A percentile compares a stretch with the other conserved stretches of the same genome.
phyloP scores from a whole-genome alignment of 2,329 filamentous ascomycete genomes.

The Lasiodiplodia hormozganensis region DNA sequence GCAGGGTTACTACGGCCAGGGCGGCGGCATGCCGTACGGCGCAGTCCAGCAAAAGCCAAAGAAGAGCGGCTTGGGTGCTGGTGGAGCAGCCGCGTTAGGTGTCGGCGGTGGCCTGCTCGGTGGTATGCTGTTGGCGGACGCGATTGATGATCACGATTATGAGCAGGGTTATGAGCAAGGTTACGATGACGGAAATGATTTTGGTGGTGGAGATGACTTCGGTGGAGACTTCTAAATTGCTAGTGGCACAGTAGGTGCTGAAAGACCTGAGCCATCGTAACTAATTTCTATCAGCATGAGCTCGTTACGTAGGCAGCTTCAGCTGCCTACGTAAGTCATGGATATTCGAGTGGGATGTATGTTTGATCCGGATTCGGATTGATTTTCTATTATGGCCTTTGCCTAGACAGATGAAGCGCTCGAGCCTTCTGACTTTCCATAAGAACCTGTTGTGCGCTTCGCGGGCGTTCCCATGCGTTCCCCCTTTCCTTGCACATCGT shows the following conservation, averaged over 20 bases:
- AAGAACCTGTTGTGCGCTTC: too few relatives aligned
- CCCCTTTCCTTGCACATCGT: too few relatives aligned
- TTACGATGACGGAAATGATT: conserved; percentile 37
- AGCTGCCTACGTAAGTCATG: too few relatives aligned
- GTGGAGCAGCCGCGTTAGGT: conserved; percentile 78
- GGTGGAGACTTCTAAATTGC: conserved; percentile 36
- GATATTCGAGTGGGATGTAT: too few relatives aligned
- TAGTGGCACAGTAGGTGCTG: too few relatives aligned
- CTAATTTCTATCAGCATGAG: too few relatives aligned
- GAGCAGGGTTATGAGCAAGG: conserved; percentile 26
- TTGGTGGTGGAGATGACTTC: conserved; percentile 37
- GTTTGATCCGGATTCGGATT: not conserved
- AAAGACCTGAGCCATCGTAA: too few relatives aligned
- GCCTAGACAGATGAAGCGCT: too few relatives aligned
- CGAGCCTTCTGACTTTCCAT: too few relatives aligned
- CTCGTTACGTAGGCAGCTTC: too few relatives aligned
- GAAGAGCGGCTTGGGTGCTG: conserved; percentile 68
- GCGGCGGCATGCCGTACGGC: conserved; percentile 35
- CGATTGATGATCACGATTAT: conserved; percentile 60
- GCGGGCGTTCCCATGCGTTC: too few relatives aligned
- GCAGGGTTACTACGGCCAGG: conserved; percentile 40
- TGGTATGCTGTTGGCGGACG: conserved; percentile 73
- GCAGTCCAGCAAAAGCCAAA: conserved; percentile 40
- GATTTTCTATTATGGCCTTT: too few relatives aligned
- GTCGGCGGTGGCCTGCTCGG: conserved; percentile 82